These are phyloP conservation scores for Coelastrella sp. DNA, from an alignment of 139 green algal genomes.

Conservation along the genomic window DNA sequence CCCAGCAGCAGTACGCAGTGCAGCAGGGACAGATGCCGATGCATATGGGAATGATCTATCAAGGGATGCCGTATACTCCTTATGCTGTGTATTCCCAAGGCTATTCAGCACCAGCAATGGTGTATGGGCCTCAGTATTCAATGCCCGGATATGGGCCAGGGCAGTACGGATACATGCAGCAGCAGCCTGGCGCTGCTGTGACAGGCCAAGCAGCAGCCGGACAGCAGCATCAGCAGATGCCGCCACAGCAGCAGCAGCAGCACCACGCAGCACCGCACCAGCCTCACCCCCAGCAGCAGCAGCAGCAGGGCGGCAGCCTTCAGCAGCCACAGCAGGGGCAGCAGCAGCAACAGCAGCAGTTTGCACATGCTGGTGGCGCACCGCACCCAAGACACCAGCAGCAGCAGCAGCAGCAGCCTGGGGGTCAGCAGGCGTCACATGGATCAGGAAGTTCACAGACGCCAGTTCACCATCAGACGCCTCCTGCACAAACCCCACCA, in stretches of 20 bases:
- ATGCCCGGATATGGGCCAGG: not conserved
- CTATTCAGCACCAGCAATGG: not conserved
- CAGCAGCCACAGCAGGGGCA: not conserved
- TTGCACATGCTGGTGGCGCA: not conserved
- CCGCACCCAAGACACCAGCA: not conserved
- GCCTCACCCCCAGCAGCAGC: not conserved
- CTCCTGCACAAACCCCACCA: not conserved
- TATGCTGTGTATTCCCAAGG: not conserved
- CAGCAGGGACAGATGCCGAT: not conserved
- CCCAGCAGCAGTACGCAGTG: not conserved
- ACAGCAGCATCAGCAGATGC: constrained; percentile 27
- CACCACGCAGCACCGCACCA: not conserved
- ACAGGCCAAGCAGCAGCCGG: not conserved
- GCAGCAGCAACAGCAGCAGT: constrained; percentile 27
- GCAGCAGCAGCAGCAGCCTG: constrained; percentile 21
- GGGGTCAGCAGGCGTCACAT: not conserved
- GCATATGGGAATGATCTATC: not conserved
- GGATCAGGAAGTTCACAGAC: not conserved
- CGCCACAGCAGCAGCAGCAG: constrained; percentile 31
- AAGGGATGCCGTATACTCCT: not conserved
- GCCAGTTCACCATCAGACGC: not conserved
- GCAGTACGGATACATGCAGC: not conserved
- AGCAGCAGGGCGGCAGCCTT: not conserved
- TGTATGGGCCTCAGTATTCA: not conserved
- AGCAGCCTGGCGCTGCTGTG: not conserved